phyloP scores from a whole-genome alignment of 2,329 filamentous ascomycete genomes.

The Aspergillus sp. region DNA sequence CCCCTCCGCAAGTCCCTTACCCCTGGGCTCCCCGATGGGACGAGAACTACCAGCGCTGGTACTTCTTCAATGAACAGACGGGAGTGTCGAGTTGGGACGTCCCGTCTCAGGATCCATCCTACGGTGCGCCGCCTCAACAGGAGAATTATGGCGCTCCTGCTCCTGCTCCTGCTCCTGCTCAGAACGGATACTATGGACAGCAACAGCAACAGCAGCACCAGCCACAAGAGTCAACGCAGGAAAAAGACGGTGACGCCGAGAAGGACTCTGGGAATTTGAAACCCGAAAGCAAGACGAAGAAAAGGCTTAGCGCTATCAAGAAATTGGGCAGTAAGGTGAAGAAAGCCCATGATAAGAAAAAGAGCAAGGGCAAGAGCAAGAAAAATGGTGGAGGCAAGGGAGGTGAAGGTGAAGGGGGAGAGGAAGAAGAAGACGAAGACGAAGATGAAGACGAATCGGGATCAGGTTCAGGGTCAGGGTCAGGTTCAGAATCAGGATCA shows the following conservation, averaged over 20 bases:
- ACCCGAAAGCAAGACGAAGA: slow-evolving; percentile 24
- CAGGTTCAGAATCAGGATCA: too few relatives aligned
- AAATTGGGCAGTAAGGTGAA: slow-evolving; percentile 40
- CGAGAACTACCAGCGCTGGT: slow-evolving; percentile 40
- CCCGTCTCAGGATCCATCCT: slow-evolving; percentile 26
- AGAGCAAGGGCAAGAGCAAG: slow-evolving; percentile 23
- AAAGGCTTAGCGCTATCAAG: slow-evolving; percentile 9
- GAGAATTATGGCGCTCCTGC: slow-evolving; percentile 3
- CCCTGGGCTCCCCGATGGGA: slow-evolving; percentile 51
- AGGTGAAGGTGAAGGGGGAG: slow-evolving; percentile 7
- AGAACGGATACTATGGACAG: slow-evolving; percentile 18
- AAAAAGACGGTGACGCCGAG: slow-evolving; percentile 6
- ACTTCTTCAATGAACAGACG: slow-evolving; percentile 49
- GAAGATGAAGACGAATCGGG: too few relatives aligned
- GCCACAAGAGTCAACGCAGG: slow-evolving; percentile 6
- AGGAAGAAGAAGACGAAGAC: too few relatives aligned
- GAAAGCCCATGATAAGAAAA: slow-evolving; percentile 46
- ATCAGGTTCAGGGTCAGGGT: too few relatives aligned
- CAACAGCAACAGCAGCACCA: slow-evolving; percentile 21
- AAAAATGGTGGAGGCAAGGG: too few relatives aligned
- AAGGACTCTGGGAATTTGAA: slow-evolving; percentile 27
- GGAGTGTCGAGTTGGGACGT: slow-evolving; percentile 44
- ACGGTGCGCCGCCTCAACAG: slow-evolving; percentile 12
- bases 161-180: neutral
- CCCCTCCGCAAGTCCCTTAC: slow-evolving; percentile 26